Base-by-base conservation (phyloP, 805 yeast species). In the Saccharomycopsis fermentans region DNA sequence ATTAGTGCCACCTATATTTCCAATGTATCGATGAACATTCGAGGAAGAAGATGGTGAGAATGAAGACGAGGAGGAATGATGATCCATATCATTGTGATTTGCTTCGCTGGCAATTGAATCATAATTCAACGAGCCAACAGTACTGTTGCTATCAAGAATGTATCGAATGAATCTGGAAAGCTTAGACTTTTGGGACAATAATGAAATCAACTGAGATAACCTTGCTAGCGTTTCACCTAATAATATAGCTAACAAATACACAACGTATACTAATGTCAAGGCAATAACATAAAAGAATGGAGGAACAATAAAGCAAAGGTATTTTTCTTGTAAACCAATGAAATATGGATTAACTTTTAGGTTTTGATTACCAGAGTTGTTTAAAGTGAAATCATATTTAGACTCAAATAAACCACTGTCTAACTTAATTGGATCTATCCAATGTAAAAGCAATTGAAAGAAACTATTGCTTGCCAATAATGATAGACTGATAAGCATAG, bases 241-340 rank as follows among this genome's bases (percentile, higher is more conserved):
- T 4, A 61, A 17, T 21, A 67, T 29, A 14, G 70, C 56, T 17
- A 64, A 11, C 17, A 67, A 62, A 62, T 76, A 75, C 8, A 76
- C 68, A 4, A 72, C 55, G 19, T 69, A 67, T 16, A 80, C 81
- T 37, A 78, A 62, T 1, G 77, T 69, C 12, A 79, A 66, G 1
- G 84, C 74, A 54, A 79, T 70, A 4, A 76, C 60, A 56, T 76
- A 72, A 61, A 86, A 79, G 2, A 84, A 29, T 1, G 87, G 79
- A 1, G 88, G 91, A 36, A 86, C 69, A 17, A 58, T 37, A 59
- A 81, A 74, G 74, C 82, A 80, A 43, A 82, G 66, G 17, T 74
- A 73, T 14, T 68, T 65, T 59, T 84, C 90, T 60, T 83, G 80
- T 2, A 86, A 67, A 0, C 96, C 96, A 54, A 89, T 68, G 65